These are phyloP conservation scores for Pythium coloratum DNA, from an alignment of 352 stramenopile species.

Conservation along the genomic window DNA sequence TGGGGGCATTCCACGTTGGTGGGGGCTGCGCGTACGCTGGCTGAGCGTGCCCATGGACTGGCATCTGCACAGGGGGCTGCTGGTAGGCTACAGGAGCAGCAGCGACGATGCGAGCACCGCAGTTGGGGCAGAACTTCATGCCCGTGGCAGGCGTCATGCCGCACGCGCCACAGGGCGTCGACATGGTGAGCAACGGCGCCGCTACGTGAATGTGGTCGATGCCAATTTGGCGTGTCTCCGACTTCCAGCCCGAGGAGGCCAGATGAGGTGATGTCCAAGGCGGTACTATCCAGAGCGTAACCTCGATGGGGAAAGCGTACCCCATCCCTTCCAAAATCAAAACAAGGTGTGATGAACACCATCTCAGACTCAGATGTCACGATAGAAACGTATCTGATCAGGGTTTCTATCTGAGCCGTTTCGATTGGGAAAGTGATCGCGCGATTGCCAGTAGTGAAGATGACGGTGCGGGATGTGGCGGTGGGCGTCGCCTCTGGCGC, in stretches of 20 bases:
- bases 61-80: slow-evolving; percentile 8
- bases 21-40: slow-evolving; percentile 2
- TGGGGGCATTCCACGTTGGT: slow-evolving; percentile 9
- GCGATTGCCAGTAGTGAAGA: background rate
- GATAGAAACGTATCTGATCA: background rate
- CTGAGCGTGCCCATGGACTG: background rate
- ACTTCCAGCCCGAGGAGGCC: background rate
- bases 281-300: slow-evolving; percentile 7
- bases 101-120: slow-evolving; percentile 34
- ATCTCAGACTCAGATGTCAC: background rate
- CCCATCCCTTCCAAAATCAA: slow-evolving; percentile 4
- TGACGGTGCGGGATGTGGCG: slow-evolving; percentile 42
- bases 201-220: background rate
- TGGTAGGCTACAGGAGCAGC: slow-evolving; percentile 3
- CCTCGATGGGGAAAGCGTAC: background rate
- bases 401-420: background rate
- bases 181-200: slow-evolving; percentile 12
- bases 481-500: slow-evolving; percentile 46
- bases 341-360: slow-evolving; percentile 2
- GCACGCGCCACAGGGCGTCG: slow-evolving; percentile 47
- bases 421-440: background rate
- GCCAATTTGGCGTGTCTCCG: background rate
- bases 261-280: slow-evolving; percentile 5
- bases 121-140: slow-evolving; percentile 58
- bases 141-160: slow-evolving; percentile 26